Conservation (phyloP, 495 filamentous ascomycete species). For the Neurospora sp. region DNA sequence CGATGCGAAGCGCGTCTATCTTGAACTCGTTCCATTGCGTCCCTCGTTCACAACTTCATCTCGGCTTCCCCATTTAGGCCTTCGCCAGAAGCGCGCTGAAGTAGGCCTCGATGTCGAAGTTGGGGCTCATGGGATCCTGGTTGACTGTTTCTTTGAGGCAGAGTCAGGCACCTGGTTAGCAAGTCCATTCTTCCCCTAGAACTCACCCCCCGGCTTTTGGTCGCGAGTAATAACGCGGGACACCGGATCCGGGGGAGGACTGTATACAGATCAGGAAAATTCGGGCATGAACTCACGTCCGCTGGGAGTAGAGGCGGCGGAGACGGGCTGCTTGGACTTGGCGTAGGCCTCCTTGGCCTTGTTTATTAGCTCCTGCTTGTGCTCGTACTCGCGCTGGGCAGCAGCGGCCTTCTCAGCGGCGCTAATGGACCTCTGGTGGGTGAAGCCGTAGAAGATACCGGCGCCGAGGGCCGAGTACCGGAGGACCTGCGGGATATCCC, state of each 20-base stretch:
- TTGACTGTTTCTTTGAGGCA: conserved; percentile 47
- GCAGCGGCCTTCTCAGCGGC: conserved; percentile 53
- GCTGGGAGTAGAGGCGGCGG: conserved; percentile 41
- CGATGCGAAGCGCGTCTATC: neutral
- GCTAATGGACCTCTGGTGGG: conserved; percentile 71
- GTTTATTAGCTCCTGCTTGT: conserved; percentile 77
- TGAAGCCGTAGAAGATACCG: conserved; percentile 86
- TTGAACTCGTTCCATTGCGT: neutral
- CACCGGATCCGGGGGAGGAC: neutral
- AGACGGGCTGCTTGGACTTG: conserved; percentile 61
- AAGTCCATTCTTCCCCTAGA: neutral
- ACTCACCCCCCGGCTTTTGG: neutral
- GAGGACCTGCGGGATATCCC: conserved; percentile 57
- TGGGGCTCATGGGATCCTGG: conserved; percentile 70
- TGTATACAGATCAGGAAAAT: neutral
- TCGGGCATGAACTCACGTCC: conserved; percentile 36
- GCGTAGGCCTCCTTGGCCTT: conserved; percentile 85
- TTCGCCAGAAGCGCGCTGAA: conserved; percentile 49
- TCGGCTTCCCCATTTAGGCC: conserved; percentile 30
- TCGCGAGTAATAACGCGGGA: neutral
- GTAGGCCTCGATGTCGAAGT: conserved; percentile 85
- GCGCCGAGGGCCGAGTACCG: conserved; percentile 83
- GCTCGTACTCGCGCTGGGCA: conserved; percentile 68
- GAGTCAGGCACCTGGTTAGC: conserved; percentile 5
- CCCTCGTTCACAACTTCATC: conserved; percentile 2